These are phyloP conservation scores for Posidonia oceanica DNA, from an alignment of 116 monocot genomes.

Conservation along the genomic window DNA sequence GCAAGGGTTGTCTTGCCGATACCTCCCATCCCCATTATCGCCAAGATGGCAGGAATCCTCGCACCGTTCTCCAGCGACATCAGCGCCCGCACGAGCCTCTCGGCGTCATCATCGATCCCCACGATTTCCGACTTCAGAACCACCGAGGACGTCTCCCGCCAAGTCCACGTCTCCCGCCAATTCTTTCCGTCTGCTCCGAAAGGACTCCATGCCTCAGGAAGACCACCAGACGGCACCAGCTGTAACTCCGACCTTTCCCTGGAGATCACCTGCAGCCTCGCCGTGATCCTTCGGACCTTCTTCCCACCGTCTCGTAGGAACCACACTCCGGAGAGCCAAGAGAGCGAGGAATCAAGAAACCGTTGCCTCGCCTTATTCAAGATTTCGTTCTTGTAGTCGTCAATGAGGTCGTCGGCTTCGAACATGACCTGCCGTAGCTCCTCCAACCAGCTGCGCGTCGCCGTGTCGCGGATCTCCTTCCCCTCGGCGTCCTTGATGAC, in stretches of 20 bases:
- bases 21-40: slow-evolving; percentile 35
- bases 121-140: slow-evolving; percentile 7
- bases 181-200: background rate
- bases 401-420: slow-evolving; percentile 17
- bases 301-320: no score
- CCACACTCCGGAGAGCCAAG: no score
- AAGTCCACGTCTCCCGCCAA: no score
- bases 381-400: no score
- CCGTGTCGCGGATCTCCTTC: background rate
- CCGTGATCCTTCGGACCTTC: no score
- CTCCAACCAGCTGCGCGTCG: slow-evolving; percentile 5
- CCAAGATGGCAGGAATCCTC: background rate
- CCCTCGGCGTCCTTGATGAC: slow-evolving; percentile 13
- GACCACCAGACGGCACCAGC: background rate
- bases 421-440: slow-evolving; percentile 13
- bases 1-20: no score
- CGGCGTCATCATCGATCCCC: slow-evolving; percentile 14
- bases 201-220: background rate
- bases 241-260: no score
- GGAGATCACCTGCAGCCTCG: no score
- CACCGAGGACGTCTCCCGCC: slow-evolving; percentile 3
- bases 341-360: background rate
- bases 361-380: background rate
- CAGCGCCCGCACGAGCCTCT: background rate
- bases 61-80: background rate